These are phyloP conservation scores for Mallotus repandus DNA, from an alignment of 441 rosid species.

Conservation along the genomic window DNA sequence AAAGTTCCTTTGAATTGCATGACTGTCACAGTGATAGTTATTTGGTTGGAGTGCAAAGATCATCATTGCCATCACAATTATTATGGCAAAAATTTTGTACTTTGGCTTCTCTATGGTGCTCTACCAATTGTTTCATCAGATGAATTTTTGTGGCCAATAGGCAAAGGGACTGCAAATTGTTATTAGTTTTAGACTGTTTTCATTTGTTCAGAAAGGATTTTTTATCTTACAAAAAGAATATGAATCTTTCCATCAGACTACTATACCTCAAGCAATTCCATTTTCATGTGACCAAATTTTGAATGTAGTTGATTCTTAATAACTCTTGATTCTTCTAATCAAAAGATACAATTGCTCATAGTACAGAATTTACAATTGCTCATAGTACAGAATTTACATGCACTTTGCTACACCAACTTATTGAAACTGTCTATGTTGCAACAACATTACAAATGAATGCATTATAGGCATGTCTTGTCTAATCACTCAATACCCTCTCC, in stretches of 20 bases:
- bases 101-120: neutral
- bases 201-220: neutral
- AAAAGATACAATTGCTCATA: neutral
- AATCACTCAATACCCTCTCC: neutral
- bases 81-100: neutral
- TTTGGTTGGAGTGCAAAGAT: neutral
- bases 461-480: neutral
- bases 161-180: neutral
- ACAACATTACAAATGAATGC: neutral
- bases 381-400: neutral
- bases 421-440: neutral
- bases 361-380: neutral
- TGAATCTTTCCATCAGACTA: neutral
- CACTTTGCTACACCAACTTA: neutral
- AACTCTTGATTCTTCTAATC: neutral
- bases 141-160: neutral
- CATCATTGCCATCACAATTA: neutral
- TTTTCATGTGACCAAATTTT: neutral
- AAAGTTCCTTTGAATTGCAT: neutral
- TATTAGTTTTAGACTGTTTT: neutral
- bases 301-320: neutral
- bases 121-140: neutral
- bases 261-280: neutral
- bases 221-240: neutral
- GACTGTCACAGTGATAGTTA: neutral